A percentile compares a stretch with the other conserved stretches of the same genome.
These are phyloP conservation scores for Metschnikowia drakensbergensis DNA, from an alignment of 805 yeast genomes.

Conservation along the genomic window DNA sequence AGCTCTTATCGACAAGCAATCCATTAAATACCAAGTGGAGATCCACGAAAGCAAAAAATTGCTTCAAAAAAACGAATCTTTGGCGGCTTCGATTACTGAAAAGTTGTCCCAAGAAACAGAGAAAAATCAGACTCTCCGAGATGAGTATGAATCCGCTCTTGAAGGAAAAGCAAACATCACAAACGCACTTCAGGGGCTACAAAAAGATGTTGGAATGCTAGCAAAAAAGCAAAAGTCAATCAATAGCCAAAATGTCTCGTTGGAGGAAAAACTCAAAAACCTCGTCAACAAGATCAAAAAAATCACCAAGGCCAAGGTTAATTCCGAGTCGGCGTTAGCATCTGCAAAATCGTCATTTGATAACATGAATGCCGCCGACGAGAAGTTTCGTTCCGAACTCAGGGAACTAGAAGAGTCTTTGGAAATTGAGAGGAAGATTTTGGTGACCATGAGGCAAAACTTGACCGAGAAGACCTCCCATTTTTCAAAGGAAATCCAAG, in stretches of 20 bases:
- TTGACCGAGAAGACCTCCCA: constrained; percentile 72
- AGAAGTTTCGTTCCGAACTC: constrained; percentile 43
- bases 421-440: constrained; percentile 48
- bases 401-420: constrained; percentile 43
- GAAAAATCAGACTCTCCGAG: constrained; percentile 35
- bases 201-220: constrained; percentile 19
- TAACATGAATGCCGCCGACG: constrained; percentile 43
- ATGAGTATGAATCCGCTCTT: constrained; percentile 32
- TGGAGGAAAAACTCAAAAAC: constrained; percentile 76
- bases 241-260: constrained; percentile 55
- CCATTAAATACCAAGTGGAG: constrained; percentile 54
- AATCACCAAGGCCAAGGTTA: constrained; percentile 49
- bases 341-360: constrained; percentile 46
- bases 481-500: constrained; percentile 61
- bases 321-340: constrained; percentile 43
- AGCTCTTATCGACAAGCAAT: constrained; percentile 46
- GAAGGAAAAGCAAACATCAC: constrained; percentile 21
- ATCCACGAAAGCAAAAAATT: constrained; percentile 38
- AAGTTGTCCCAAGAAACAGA: constrained; percentile 42
- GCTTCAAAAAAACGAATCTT: constrained; percentile 35
- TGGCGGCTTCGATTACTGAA: constrained; percentile 38
- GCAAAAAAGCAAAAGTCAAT: constrained; percentile 30
- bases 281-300: constrained; percentile 55
- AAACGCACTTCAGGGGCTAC: constrained; percentile 14
- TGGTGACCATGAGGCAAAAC: constrained; percentile 61